Conservation (phyloP, 2,329 filamentous ascomycete genomes). For the Lachnellula subtilissima region DNA sequence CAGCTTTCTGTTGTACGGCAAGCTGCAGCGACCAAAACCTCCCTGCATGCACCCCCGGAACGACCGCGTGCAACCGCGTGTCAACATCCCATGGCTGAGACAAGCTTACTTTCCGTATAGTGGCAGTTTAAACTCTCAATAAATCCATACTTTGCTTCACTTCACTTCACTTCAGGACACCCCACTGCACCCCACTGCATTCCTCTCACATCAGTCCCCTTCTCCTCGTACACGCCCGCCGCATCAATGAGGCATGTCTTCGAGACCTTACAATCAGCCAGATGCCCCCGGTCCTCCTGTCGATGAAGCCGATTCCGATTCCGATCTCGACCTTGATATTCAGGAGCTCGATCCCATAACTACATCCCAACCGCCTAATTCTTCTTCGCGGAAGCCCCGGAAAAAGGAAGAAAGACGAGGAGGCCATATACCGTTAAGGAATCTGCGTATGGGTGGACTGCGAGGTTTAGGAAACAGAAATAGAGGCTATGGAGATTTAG, state of each 20-base stretch:
- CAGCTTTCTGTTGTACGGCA: too few relatives aligned
- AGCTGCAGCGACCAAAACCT: slow-evolving; percentile 10
- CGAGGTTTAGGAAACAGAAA: slow-evolving; percentile 48
- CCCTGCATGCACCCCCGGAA: background rate
- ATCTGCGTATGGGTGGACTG: slow-evolving; percentile 61
- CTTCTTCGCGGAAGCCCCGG: slow-evolving; percentile 27
- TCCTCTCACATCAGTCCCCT: background rate
- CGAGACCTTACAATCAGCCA: slow-evolving; percentile 31
- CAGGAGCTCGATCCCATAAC: slow-evolving; percentile 68
- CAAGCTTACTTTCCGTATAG: too few relatives aligned
- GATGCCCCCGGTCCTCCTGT: slow-evolving; percentile 54
- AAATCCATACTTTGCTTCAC: background rate
- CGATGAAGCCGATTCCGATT: slow-evolving; percentile 61
- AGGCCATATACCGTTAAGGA: slow-evolving; percentile 62
- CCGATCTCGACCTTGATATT: slow-evolving; percentile 69
- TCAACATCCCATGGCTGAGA: too few relatives aligned
- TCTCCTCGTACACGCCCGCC: slow-evolving; percentile 11
- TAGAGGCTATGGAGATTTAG: slow-evolving; percentile 56
- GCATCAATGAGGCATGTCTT: slow-evolving; percentile 36
- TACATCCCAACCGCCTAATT: slow-evolving; percentile 21
- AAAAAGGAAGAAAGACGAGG: slow-evolving; percentile 27
- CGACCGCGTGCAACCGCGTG: too few relatives aligned
- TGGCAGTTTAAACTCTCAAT: background rate
- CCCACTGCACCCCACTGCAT: background rate
- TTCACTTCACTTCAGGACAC: too few relatives aligned